Evolutionary conservation across 176 grass and related monocot genomes (phyloP).

Genomic region (Carex littledalei): DNA sequence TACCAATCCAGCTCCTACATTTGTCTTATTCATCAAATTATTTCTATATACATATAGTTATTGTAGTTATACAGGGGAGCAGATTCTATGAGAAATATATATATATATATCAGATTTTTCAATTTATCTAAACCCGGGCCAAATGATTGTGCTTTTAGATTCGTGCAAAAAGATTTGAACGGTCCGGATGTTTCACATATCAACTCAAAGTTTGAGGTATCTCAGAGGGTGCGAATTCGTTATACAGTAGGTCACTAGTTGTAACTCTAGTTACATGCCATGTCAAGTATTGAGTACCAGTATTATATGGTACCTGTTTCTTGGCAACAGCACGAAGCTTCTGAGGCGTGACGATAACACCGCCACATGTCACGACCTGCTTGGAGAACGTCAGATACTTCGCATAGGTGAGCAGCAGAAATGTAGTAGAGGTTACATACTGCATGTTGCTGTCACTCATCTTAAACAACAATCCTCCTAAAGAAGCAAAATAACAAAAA

Average conservation of each 20-base stretch:
- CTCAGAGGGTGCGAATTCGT: no score
- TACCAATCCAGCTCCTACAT: background rate
- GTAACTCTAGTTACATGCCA: background rate
- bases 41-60: no score
- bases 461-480: slow-evolving; percentile 67
- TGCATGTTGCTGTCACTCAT: slow-evolving; percentile 95
- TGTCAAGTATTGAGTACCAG: background rate
- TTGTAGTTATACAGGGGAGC: no score
- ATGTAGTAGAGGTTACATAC: slow-evolving; percentile 91
- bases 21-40: background rate
- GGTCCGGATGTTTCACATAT: no score
- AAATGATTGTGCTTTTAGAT: no score
- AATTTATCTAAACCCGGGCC: no score
- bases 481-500: background rate
- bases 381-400: slow-evolving; percentile 79
- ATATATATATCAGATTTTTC: no score
- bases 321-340: slow-evolving; percentile 69
- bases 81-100: no score
- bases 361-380: slow-evolving; percentile 53
- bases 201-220: no score
- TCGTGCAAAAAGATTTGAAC: no score
- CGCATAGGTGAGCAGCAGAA: slow-evolving; percentile 87
- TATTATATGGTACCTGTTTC: slow-evolving; percentile 35
- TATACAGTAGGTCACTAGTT: background rate
- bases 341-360: slow-evolving; percentile 47